Base-by-base conservation (phyloP, 371 early-diverging fungal genomes). In the Rhizomucor miehei region DNA sequence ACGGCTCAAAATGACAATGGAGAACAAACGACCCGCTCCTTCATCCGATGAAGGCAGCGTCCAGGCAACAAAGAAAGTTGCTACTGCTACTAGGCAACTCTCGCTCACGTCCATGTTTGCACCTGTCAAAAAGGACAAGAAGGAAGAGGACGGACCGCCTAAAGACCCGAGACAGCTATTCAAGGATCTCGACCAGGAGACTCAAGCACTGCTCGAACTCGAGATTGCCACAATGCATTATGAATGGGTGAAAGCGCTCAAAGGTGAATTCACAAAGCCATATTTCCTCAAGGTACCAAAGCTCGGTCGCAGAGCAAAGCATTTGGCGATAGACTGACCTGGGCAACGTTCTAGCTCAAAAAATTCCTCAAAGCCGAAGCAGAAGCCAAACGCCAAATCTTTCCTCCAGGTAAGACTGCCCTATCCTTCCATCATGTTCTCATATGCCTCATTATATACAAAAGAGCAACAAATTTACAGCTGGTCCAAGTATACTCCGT, bases 231-330 rank as follows among this genome's bases (percentile, higher is more conserved):
- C 87, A 10, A 82, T 95, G 77, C 80, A 86, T 12, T 51, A 78
- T 4, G 88, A 85, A 40, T 96, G 96, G 96, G 77, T 88, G 36
- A 67, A 73, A 47, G 87, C 75, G 6, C 79, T 96, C 38, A 59
- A 62, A 1, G 25, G 62, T 9, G 94, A 94, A 68, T 68, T 96
- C 39, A 65, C 72, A 34, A 90, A 91, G 65, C 82, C 85, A 13
- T 93, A 92, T 56, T 95, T 94, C 59, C 53, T 73, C 2, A 62
- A 82, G 63, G 89, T 91, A 69, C 12, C 43, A 24, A 13, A 14
- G 39, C 4, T 47, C n/a, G 20, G 38, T 20, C n/a, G 35, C 16
- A 51, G 44, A 6, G 16, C 21, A 14, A 14, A 8, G 12, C 34
- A 6, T 44, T 54, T 36, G 44, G n/a, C n/a, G n/a, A n/a, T n/a